These are phyloP conservation scores for Cladosporium phlei DNA, from an alignment of 2,329 filamentous ascomycete genomes.

Conservation along the genomic window DNA sequence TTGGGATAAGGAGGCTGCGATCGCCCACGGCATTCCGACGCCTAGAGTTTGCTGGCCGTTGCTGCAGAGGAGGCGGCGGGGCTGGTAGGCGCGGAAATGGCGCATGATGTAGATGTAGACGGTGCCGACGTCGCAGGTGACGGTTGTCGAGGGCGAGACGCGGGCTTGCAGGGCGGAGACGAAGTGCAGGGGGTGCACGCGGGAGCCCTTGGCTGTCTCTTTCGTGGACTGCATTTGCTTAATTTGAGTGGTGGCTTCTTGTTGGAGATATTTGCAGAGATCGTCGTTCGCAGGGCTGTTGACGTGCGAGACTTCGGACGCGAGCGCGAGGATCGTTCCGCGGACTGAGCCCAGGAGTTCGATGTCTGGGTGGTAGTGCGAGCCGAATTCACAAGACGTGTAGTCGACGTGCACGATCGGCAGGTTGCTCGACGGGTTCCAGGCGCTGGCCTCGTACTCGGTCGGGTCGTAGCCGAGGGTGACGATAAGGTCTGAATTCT, in stretches of 20 bases:
- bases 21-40: slow-evolving; percentile 47
- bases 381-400: slow-evolving; percentile 37
- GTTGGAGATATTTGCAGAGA: slow-evolving; percentile 31
- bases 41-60: slow-evolving; percentile 49
- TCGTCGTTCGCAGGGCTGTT: slow-evolving; percentile 35
- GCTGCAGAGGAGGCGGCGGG: slow-evolving; percentile 43
- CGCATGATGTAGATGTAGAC: slow-evolving; percentile 49
- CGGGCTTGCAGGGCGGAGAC: slow-evolving; percentile 40
- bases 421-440: slow-evolving; percentile 39
- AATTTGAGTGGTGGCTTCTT: slow-evolving; percentile 37
- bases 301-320: slow-evolving; percentile 30
- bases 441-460: slow-evolving; percentile 44
- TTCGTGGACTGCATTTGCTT: slow-evolving; percentile 20
- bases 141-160: slow-evolving; percentile 39
- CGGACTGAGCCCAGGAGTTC: slow-evolving; percentile 43
- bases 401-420: slow-evolving; percentile 45
- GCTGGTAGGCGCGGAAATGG: slow-evolving; percentile 42
- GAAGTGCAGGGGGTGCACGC: slow-evolving; percentile 45
- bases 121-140: slow-evolving; percentile 45
- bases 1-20: slow-evolving; percentile 43
- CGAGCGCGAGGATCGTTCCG: slow-evolving; percentile 38
- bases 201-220: slow-evolving; percentile 24
- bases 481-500: slow-evolving; percentile 42
- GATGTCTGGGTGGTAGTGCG: slow-evolving; percentile 38
- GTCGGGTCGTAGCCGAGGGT: slow-evolving; percentile 46